Conservation (phyloP, 768 basidiomycete species). For the Mycena galericulata region DNA sequence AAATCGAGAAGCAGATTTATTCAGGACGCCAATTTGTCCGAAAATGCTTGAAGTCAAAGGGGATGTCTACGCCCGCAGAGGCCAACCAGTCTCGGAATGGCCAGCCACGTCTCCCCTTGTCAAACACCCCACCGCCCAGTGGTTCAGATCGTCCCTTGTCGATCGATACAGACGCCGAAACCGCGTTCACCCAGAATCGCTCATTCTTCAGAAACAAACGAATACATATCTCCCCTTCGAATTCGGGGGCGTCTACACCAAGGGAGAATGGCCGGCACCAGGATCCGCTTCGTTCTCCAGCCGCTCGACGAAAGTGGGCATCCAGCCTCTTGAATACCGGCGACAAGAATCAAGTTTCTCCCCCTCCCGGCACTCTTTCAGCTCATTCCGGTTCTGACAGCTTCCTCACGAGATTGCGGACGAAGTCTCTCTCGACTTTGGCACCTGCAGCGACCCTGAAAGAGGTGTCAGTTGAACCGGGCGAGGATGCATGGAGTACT, state of each 20-base stretch:
- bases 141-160: slow-evolving; percentile 70
- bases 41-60: slow-evolving; percentile 57
- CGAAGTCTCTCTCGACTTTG: slow-evolving; percentile 59
- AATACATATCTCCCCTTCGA: slow-evolving; percentile 51
- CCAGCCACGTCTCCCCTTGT: slow-evolving; percentile 31
- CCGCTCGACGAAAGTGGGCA: slow-evolving; percentile 62
- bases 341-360: slow-evolving; percentile 2
- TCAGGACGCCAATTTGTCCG: slow-evolving; percentile 83
- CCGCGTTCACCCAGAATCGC: slow-evolving; percentile 68
- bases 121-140: slow-evolving; percentile 50
- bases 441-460: slow-evolving; percentile 49
- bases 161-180: slow-evolving; percentile 85
- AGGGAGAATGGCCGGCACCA: slow-evolving; percentile 39
- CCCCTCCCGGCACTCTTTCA: slow-evolving; percentile 14
- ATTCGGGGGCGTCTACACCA: slow-evolving; percentile 50
- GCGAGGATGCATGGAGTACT: slow-evolving; percentile 65
- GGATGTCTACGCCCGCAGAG: slow-evolving; percentile 12
- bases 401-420: slow-evolving; percentile 57
- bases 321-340: slow-evolving; percentile 54
- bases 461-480: slow-evolving; percentile 35
- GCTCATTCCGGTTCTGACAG: slow-evolving; percentile 36
- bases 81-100: slow-evolving; percentile 24
- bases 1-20: slow-evolving; percentile 85
- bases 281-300: slow-evolving; percentile 55
- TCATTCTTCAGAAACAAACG: slow-evolving; percentile 63